Evolutionary conservation across 2,329 filamentous ascomycete genomes (phyloP).

Genomic region (Penicillium sclerotigenum): DNA sequence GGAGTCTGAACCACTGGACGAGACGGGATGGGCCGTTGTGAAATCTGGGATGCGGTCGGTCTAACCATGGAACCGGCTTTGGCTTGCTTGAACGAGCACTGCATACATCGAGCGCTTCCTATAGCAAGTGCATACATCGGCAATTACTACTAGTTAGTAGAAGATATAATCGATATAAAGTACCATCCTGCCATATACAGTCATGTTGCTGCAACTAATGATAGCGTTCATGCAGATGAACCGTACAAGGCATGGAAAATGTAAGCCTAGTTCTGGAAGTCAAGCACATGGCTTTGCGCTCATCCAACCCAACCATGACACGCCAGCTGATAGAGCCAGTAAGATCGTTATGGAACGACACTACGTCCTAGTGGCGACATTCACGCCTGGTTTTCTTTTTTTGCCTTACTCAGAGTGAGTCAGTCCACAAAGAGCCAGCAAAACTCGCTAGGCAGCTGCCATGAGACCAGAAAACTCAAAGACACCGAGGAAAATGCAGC

Average conservation of each 20-base stretch:
- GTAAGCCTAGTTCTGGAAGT: slow-evolving; percentile 19
- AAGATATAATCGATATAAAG: not conserved
- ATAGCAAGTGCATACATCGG: not conserved
- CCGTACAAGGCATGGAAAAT: slow-evolving; percentile 13
- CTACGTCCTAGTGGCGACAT: slow-evolving; percentile 3
- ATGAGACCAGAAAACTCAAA: not conserved
- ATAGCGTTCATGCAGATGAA: slow-evolving; percentile 24
- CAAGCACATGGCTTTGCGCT: slow-evolving; percentile 20
- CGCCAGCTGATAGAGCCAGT: slow-evolving; percentile 10
- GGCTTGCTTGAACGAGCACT: not conserved
- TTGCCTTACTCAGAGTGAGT: not conserved
- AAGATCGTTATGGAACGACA: not conserved
- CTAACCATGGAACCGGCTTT: slow-evolving; percentile 22
- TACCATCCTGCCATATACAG: not conserved
- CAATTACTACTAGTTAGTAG: not conserved
- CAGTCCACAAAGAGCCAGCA: not conserved
- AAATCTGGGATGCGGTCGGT: slow-evolving; percentile 12
- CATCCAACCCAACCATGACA: slow-evolving; percentile 19
- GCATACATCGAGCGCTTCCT: not conserved
- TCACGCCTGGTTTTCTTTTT: not conserved
- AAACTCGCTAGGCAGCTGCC: not conserved
- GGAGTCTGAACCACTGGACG: slow-evolving; percentile 26
- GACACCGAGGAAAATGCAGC: slow-evolving; percentile 10
- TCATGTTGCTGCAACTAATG: slow-evolving; percentile 11
- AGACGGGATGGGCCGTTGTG: slow-evolving; percentile 23